Base-by-base conservation (phyloP, 768 basidiomycete species). In the Mrakia gelida region DNA sequence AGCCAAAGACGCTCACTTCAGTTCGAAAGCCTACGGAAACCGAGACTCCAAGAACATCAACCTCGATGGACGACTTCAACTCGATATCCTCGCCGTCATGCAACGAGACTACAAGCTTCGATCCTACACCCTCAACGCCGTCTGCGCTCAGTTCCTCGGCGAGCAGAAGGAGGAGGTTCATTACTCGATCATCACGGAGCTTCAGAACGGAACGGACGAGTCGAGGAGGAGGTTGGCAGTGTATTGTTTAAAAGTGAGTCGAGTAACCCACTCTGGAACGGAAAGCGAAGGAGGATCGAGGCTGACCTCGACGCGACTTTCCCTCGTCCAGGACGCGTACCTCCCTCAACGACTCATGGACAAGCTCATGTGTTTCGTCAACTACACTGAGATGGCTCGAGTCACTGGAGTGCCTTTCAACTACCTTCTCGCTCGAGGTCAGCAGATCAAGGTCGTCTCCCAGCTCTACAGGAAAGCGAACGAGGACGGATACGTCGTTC, bases 381-480 rank as follows among this genome's bases (percentile, higher is more conserved):
- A 99, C 84, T 98, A 97, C 82, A 91, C 90, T 67, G 97, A 99
- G 84, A 98, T 99, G 97, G 89, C 97, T n/a, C 92, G 97, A 84
- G 97, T 99, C 5, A 99, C 97, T 0, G 97, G 97, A n/a, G 95
- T 99, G 16, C 97, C 97, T 0, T 99, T 99, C 89, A 98, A 98
- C 82, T 98, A 90, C 83, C 88, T 99, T 10, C 87, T 99, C 11
- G 88, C 95, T 28, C 90, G 96, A 59, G 97, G 97, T 1, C 97
- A 99, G 84, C 98, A 96, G 61, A 98, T 99, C 88, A 99, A 98
- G 83, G 97, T 99, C 67, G 87, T 99, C 75, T 97, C 95, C 13
- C 97, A 99, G 83, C 88, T 99, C 9, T 98, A 89, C 86, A 90
- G 97, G 71, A 94, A 91, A 84, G 95, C 95, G 26, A 94, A 93